These are phyloP conservation scores for Rhodotorula graminis DNA, from an alignment of 768 basidiomycete species.

Conservation along the genomic window DNA sequence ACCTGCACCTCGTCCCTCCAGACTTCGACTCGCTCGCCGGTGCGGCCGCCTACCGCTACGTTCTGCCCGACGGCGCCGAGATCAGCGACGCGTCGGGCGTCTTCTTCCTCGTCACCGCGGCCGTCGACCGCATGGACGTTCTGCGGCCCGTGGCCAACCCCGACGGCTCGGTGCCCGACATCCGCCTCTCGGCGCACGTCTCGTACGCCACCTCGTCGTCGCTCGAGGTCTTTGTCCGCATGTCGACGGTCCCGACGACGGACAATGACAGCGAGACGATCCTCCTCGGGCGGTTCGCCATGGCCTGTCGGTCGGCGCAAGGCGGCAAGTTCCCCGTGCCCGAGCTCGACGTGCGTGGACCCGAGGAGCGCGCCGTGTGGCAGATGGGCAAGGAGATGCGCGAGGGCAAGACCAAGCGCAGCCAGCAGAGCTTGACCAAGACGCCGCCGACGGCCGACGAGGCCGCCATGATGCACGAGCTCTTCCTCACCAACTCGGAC, in stretches of 20 bases:
- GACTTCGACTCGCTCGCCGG: constrained; percentile 31
- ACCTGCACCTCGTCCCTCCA: not conserved
- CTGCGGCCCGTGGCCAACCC: constrained; percentile 31
- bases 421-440: constrained; percentile 11
- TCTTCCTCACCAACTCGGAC: constrained; percentile 14
- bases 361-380: constrained; percentile 37
- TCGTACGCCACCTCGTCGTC: constrained; percentile 35
- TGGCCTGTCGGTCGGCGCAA: constrained; percentile 36
- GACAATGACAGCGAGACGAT: constrained; percentile 27
- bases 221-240: constrained; percentile 39
- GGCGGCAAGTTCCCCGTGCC: constrained; percentile 37
- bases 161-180: constrained; percentile 36
- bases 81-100: constrained; percentile 30
- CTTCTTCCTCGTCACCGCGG: constrained; percentile 42
- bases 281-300: constrained; percentile 41
- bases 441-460: constrained; percentile 31
- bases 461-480: constrained; percentile 24
- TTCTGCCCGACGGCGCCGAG: constrained; percentile 28
- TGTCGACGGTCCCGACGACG: constrained; percentile 27
- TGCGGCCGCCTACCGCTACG: constrained; percentile 36
- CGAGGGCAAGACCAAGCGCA: constrained; percentile 35
- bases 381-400: constrained; percentile 39
- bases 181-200: constrained; percentile 41
- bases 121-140: constrained; percentile 42
- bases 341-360: constrained; percentile 29